Evolutionary conservation across 1,284 basidiomycete genomes (phyloP).

Genomic region (Trametes sp.): DNA sequence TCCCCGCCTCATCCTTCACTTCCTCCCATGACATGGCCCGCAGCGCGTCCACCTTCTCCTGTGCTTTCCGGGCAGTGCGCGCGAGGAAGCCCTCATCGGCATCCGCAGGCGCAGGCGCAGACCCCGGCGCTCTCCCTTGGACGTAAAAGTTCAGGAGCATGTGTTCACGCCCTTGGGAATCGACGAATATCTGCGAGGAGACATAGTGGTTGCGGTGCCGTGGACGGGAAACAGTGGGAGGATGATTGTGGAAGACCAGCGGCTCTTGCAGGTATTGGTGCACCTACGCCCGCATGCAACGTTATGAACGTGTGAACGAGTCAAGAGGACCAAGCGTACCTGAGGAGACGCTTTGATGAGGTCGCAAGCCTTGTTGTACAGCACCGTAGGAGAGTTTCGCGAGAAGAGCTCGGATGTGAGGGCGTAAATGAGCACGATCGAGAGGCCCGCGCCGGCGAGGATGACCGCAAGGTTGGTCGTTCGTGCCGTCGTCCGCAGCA

Average conservation of each 20-base stretch:
- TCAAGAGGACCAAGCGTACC: conserved; percentile 50
- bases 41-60: conserved; percentile 48
- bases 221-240: conserved; percentile 72
- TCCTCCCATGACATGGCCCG: conserved; percentile 64
- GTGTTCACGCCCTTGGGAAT: conserved; percentile 76
- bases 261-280: conserved; percentile 69
- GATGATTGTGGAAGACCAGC: conserved; percentile 79
- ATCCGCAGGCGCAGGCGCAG: conserved; percentile 28
- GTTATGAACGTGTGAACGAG: neutral
- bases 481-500: conserved; percentile 80
- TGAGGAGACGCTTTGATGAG: conserved; percentile 78
- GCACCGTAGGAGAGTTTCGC: conserved; percentile 89
- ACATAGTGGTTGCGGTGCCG: conserved; percentile 83
- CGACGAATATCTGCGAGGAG: conserved; percentile 74
- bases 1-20: conserved; percentile 50
- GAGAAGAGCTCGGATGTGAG: conserved; percentile 91
- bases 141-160: conserved; percentile 84
- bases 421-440: conserved; percentile 84
- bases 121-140: conserved; percentile 56
- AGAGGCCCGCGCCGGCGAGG: conserved; percentile 82
- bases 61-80: conserved; percentile 46
- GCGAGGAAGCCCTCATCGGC: conserved; percentile 16
- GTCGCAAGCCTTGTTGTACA: conserved; percentile 89
- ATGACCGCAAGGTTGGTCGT: conserved; percentile 88
- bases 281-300: conserved; percentile 52